These are phyloP conservation scores for Harringtonia lauricola DNA, from an alignment of 2,329 filamentous ascomycete genomes.

Conservation along the genomic window DNA sequence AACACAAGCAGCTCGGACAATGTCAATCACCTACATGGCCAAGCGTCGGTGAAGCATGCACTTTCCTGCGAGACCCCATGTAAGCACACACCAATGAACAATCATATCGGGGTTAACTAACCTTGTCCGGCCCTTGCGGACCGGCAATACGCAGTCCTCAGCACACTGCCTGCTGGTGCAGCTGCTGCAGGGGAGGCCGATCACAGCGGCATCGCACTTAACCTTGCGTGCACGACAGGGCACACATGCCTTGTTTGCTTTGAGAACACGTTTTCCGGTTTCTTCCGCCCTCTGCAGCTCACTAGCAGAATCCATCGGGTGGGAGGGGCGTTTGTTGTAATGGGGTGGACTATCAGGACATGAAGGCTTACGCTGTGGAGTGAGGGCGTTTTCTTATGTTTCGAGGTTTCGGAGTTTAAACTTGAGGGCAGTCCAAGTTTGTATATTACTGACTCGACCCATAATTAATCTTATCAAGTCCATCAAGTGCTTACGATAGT, in stretches of 20 bases:
- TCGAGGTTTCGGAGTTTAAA: no score
- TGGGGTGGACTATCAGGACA: no score
- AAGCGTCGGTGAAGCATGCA: conserved; percentile 11
- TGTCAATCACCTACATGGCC: conserved; percentile 4
- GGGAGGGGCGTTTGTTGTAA: no score
- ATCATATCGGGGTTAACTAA: conserved; percentile 8
- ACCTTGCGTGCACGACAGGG: conserved; percentile 14
- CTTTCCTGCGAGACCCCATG: conserved; percentile 12
- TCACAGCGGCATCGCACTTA: conserved; percentile 15
- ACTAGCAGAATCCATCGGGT: conserved; percentile 12
- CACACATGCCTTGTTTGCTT: conserved; percentile 15
- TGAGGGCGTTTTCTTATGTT: no score
- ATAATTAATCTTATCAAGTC: no score
- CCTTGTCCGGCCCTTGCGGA: conserved; percentile 13
- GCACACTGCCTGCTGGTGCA: conserved; percentile 14
- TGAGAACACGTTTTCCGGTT: conserved; percentile 7
- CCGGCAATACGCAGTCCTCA: conserved; percentile 12
- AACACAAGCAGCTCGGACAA: conserved; percentile 9
- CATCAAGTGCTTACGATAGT: no score
- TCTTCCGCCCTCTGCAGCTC: conserved; percentile 11
- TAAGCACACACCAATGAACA: conserved; percentile 9
- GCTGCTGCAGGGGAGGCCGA: conserved; percentile 14
- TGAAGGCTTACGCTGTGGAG: no score
- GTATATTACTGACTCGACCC: no score
- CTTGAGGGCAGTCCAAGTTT: no score